These are phyloP conservation scores for Coemansia aciculifera DNA, from an alignment of 192 early-diverging fungal genomes.

Conservation along the genomic window DNA sequence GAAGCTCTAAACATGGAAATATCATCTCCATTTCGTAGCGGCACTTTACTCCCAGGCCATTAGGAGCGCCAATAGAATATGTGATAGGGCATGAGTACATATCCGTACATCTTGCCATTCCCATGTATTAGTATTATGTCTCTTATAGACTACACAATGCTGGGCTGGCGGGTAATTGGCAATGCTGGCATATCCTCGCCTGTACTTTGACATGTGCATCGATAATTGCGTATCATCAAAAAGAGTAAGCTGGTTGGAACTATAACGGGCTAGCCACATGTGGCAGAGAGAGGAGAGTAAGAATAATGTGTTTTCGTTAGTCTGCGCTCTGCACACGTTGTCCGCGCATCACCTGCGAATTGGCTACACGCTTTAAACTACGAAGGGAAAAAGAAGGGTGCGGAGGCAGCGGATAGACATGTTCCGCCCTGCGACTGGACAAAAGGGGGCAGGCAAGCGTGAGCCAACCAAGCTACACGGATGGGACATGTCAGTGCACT, in stretches of 20 bases:
- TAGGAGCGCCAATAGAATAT: neutral
- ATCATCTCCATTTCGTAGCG: neutral
- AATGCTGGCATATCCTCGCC: neutral
- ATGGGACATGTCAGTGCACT: neutral
- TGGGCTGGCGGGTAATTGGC: neutral
- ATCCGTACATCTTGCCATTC: no score
- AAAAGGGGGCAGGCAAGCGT: neutral
- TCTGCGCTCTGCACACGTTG: neutral
- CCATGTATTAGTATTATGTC: no score
- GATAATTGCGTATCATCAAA: neutral
- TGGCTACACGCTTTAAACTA: neutral
- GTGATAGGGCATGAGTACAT: no score
- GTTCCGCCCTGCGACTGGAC: neutral
- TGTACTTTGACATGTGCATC: neutral
- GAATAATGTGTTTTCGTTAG: neutral
- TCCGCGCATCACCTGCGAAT: neutral
- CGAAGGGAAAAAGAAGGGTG: neutral
- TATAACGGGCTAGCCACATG: neutral
- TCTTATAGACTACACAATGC: no score
- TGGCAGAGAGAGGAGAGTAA: no score
- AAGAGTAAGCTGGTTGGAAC: neutral
- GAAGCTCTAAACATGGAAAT: conserved; percentile 21
- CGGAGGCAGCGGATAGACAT: no score
- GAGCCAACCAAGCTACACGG: conserved; percentile 5
- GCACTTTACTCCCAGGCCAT: neutral